Base-by-base conservation (phyloP, 331 rosid genomes). In the Quercus lobata region DNA sequence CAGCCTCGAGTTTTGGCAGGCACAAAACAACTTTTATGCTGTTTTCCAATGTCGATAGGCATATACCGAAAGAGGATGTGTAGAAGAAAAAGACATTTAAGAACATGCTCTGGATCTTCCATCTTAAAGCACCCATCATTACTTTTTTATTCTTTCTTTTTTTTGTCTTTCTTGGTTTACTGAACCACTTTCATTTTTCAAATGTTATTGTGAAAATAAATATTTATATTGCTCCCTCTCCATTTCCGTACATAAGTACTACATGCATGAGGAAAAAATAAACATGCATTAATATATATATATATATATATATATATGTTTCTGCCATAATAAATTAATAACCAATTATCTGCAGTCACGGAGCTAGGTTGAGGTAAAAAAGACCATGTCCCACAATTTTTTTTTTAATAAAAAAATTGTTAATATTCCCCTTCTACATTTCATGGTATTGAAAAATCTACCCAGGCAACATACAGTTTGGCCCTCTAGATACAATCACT, bases 91-190 rank as follows among this genome's bases (percentile, higher is more conserved):
- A 32, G 7, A 16, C 21, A 66, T 66, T 66, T 66, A 32, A 10
- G 72, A 66, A 66, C 72, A 66, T 66, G 52, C 72, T 66, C 72
- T 66, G 72, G 72, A 34, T 66, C 12, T 66, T 66, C 72, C 15
- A 66, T 18, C 72, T 32, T 62, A 7, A 32, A 32, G 24, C 44
- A 7, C n/a, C 37, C 68, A 61, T 61, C 69, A 25, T 14, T 37
- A 37, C 46, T 7, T 24, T 2, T 60, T 61, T 63, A 63, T 27
- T 15, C 52, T 5, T 34, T 32, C 2, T 66, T 21, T 5, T n/a
- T 29, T 15, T 25, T 30, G 37, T 15, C 22, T 32, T 18, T 34
- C 9, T 2, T 15, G 44, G 10, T 4, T 34, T 34, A 18, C 52
- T 32, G 46, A 37, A 37, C 10, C 6, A 29, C 18, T 63, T 3